Conservation (phyloP, 345 rosid species). For the Raphanus raphanistrum region DNA sequence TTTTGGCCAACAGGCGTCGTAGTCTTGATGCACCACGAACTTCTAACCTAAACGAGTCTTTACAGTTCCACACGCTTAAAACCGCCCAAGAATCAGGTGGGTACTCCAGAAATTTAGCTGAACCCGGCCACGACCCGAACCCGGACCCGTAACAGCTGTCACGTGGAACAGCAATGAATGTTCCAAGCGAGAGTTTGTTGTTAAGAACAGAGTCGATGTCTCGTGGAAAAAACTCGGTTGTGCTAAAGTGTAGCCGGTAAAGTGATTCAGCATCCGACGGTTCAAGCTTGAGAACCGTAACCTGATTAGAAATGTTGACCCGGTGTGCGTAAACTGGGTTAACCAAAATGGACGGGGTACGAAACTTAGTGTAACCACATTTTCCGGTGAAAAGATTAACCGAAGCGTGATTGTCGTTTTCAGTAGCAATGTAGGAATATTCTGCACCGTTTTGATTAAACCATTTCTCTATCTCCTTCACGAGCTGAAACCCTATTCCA, state of each 20-base stretch:
- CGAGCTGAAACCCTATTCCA: constrained; percentile 79
- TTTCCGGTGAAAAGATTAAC: constrained; percentile 73
- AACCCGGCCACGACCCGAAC: constrained; percentile 57
- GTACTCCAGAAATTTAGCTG: constrained; percentile 56
- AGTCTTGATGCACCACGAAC: constrained; percentile 70
- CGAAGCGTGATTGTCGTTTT: constrained; percentile 82
- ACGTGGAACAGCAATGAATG: constrained; percentile 81
- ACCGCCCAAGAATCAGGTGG: constrained; percentile 92
- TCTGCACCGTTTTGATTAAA: constrained; percentile 76
- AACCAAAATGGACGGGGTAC: constrained; percentile 78
- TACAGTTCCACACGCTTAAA: constrained; percentile 80
- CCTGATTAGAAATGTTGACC: constrained; percentile 42
- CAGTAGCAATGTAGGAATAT: constrained; percentile 87
- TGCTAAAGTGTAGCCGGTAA: constrained; percentile 69
- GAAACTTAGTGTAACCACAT: constrained; percentile 88
- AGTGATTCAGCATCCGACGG: constrained; percentile 64
- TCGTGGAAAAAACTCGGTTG: constrained; percentile 89
- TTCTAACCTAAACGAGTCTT: constrained; percentile 67
- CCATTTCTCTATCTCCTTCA: constrained; percentile 68
- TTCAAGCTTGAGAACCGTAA: constrained; percentile 48
- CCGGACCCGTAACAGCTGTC: constrained; percentile 39
- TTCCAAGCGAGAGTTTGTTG: constrained; percentile 71
- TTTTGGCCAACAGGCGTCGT: constrained; percentile 52
- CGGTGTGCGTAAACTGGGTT: constrained; percentile 88
- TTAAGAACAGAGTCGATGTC: constrained; percentile 78